phyloP scores from a whole-genome alignment of 1,139 yeast genomes.

The Geotrichum carabidarum region DNA sequence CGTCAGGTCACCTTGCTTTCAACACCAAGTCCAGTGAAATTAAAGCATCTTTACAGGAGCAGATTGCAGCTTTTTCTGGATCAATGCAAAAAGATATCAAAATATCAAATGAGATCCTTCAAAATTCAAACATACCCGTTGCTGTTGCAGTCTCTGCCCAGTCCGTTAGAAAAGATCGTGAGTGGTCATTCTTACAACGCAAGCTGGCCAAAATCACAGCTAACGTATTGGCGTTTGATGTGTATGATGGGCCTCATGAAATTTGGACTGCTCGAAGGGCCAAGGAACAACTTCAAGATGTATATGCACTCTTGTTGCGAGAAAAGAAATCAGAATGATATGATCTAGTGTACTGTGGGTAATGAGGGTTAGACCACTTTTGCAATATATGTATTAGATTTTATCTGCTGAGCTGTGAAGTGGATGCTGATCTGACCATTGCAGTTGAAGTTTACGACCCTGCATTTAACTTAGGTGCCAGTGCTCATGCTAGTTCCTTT shows the following conservation, averaged over 20 bases:
- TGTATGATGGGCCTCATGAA: conserved; percentile 64
- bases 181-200: conserved; percentile 88
- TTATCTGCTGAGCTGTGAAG: neutral
- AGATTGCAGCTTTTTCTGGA: conserved; percentile 56
- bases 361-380: neutral
- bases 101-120: conserved; percentile 38
- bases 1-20: conserved; percentile 38
- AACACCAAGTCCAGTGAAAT: conserved; percentile 29
- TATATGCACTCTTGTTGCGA: conserved; percentile 9
- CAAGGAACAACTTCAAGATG: conserved; percentile 29
- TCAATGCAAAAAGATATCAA: conserved; percentile 62
- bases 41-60: conserved; percentile 71
- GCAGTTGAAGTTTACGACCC: neutral
- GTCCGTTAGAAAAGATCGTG: conserved; percentile 56
- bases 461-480: too few species aligned
- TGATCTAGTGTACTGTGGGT: too few species aligned
- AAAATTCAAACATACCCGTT: conserved; percentile 45
- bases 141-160: conserved; percentile 68
- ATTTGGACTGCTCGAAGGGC: conserved; percentile 48
- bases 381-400: neutral
- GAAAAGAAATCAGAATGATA: conserved; percentile 2
- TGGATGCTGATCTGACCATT: neutral
- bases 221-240: conserved; percentile 59
- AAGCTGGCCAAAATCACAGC: conserved; percentile 52
- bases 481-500: too few species aligned